Base-by-base conservation (phyloP, 2,329 filamentous ascomycete species). In the Dendryphion nanum region DNA sequence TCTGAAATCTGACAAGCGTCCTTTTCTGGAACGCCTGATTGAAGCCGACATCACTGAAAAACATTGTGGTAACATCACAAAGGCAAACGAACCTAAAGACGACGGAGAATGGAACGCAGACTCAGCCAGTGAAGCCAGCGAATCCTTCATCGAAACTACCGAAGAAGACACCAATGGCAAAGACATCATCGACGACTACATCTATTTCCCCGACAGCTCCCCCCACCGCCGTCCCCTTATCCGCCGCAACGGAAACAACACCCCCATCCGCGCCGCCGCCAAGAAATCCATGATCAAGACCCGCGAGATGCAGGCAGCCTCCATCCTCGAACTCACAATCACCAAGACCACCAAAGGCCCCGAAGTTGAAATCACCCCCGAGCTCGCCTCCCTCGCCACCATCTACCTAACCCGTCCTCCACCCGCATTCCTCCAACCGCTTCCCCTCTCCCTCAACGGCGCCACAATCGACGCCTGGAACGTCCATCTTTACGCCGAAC, bases 381-480 rank as follows among this genome's bases (percentile, higher is more conserved):
- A 26, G 23, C 23, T 26, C 23, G n/a, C n/a, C n/a, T 8, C 8
- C n/a, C 23, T 26, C n/a, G 23, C n/a, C 8, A 26, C 23, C 23
- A 8, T 8, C 23, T 26, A 26, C 23, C 8, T 8, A 8, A n/a
- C 8, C 8, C 23, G 23, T 26, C 23, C 23, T 8, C n/a, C n/a
- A n/a, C 31, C 31, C 6, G 12, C 18, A 12, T 33, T 19, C 10
- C 31, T 33, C 18, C 6, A 33, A 6, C 10, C 5, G 19, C 15
- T 5, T 14, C 31, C 13, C 28, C 14, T 16, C 15, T n/a, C 13
- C 32, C 29, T 6, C 35, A 21, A 35, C 37, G 18, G 13, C 12
- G 5, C 12, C 24, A 18, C 31, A 21, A 40, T 42, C 18, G 12
- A 37, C 21, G 12, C 12, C 28, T 12, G 10, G 4, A 32, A 38